Evolutionary conservation across 805 yeast species (phyloP), one percentile per base, ranked within the genome.

Genomic region (Candida endomychidarum): DNA sequence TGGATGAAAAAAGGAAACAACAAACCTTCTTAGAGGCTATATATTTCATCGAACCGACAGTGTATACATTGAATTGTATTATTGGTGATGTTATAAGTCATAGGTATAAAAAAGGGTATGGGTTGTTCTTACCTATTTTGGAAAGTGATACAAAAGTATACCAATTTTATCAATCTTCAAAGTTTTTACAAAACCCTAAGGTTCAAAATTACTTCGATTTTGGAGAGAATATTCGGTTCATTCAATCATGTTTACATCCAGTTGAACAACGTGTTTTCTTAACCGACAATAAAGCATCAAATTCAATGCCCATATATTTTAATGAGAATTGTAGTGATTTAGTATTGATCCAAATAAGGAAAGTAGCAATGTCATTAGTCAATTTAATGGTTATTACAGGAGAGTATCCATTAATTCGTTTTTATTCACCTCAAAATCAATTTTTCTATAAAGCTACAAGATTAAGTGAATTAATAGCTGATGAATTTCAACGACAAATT

Each of bases 321-420:
- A 89, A 81, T 53, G 67, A 67, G 20, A 68, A 74, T 38, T 87
- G 93, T 51, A 57, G 64, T 25, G 83, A 80, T 41, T 63, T 83
- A 34, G 82, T 85, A 24, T 69, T 75, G 15, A 70, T 67, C 22
- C 83, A 83, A 42, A 69, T 87, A 11, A 65, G 72, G 14, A 61
- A 61, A 37, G 77, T 85, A 0, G 87, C 91, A 1, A 65, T 75
- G 27, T 60, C 87, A 16, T 67, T 93, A 49, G 78, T 88, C 21
- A 78, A 82, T 48, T 51, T 87, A 17, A 86, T 95, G 68, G 77
- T 85, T 6, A 56, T 84, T 8, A 80, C 93, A 1, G 95, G 95
- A 10, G 97, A 90, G 54, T 86, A 84, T 51, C 99, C 99, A 2
- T 75, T 84, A 31, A 78, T 93, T 15, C 72, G 99, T 49, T 86